These are phyloP conservation scores for Petunia axillaris DNA, from an alignment of 257 asterid genomes.

Conservation along the genomic window DNA sequence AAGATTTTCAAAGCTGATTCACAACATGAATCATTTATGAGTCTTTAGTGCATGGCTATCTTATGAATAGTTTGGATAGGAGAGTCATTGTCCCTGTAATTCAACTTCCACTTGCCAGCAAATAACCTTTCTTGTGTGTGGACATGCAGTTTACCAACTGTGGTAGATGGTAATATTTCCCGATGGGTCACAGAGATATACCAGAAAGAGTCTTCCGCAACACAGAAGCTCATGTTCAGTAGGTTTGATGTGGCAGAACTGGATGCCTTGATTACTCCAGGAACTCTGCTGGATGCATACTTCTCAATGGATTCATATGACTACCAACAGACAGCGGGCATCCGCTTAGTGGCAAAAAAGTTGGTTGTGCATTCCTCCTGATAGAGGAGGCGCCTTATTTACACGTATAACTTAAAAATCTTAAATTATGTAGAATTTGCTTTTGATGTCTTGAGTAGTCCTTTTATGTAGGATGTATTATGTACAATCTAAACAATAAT, in stretches of 20 bases:
- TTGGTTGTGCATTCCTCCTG: conserved; percentile 55
- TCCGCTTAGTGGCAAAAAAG: conserved; percentile 77
- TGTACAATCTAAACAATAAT: not conserved
- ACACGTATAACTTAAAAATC: not conserved
- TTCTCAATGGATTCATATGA: conserved; percentile 76
- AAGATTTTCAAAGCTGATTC: conserved; percentile 5
- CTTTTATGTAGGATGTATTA: not conserved
- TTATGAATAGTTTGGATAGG: not conserved
- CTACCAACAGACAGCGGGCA: conserved; percentile 77
- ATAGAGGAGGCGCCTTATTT: conserved; percentile 15
- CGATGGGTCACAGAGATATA: conserved; percentile 78
- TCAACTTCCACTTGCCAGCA: not conserved
- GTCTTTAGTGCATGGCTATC: conserved; percentile 5
- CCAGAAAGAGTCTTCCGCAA: conserved; percentile 51
- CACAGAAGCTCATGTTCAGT: conserved; percentile 60
- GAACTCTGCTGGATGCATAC: conserved; percentile 65
- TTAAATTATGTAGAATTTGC: conserved; percentile 16
- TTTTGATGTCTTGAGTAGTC: not conserved
- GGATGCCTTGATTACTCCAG: conserved; percentile 58
- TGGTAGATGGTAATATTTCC: conserved; percentile 51
- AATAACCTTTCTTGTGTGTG: not conserved
- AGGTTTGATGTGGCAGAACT: conserved; percentile 58
- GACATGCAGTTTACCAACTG: conserved; percentile 65
- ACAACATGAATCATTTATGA: not conserved
- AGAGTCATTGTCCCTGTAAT: not conserved